phyloP scores from a whole-genome alignment of 345 rosid genomes.

The Diplotaxis tenuifolia region DNA sequence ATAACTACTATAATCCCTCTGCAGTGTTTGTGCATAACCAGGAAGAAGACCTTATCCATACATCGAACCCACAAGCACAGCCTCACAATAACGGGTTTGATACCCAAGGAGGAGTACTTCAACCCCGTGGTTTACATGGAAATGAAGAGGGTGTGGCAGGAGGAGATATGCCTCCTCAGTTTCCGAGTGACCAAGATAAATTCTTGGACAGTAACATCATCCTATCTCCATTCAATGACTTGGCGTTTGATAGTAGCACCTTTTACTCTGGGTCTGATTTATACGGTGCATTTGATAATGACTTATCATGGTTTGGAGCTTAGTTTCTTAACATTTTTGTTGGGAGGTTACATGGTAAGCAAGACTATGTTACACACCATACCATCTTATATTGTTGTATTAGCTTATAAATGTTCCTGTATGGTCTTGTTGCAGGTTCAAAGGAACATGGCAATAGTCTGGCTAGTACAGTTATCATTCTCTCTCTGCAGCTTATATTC shows the following conservation, averaged over 20 bases:
- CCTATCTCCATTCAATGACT: constrained; percentile 51
- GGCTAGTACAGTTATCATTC: constrained; percentile 27
- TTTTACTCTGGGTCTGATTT: constrained; percentile 41
- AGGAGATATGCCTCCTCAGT: constrained; percentile 43
- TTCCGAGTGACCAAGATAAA: constrained; percentile 57
- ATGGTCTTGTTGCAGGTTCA: constrained; percentile 23
- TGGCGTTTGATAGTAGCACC: constrained; percentile 47
- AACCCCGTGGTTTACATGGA: constrained; percentile 33
- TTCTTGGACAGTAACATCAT: constrained; percentile 57
- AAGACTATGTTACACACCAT: constrained; percentile 18
- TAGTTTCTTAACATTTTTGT: constrained; percentile 21
- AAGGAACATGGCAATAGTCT: constrained; percentile 30
- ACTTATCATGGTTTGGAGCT: constrained; percentile 34
- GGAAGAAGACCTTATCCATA: constrained; percentile 41
- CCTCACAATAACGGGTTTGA: constrained; percentile 39
- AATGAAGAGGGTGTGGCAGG: constrained; percentile 45
- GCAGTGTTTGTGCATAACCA: constrained; percentile 44
- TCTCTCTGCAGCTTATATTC: constrained; percentile 12
- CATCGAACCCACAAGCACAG: constrained; percentile 35
- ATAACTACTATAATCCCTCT: constrained; percentile 45
- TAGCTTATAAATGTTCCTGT: background rate
- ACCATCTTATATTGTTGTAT: background rate
- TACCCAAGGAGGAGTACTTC: constrained; percentile 40
- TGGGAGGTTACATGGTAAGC: constrained; percentile 30
- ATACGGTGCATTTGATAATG: constrained; percentile 36